phyloP scores from a whole-genome alignment of 352 stramenopile genomes.

The Globisporangium abappressorium region DNA sequence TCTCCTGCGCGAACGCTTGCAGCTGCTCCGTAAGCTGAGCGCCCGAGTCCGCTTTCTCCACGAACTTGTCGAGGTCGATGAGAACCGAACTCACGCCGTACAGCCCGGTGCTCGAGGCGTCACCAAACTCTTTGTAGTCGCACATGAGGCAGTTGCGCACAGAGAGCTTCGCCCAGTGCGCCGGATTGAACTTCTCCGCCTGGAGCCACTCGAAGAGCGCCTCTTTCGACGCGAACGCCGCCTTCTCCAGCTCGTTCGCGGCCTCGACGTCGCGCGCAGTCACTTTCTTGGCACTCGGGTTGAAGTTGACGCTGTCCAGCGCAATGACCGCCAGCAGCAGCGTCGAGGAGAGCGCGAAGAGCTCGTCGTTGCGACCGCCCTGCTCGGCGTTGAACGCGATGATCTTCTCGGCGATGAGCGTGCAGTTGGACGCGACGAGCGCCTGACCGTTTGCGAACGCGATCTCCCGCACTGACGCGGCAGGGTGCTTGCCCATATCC shows the following conservation, averaged over 20 bases:
- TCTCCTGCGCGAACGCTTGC: conserved; percentile 36
- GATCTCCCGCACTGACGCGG: conserved; percentile 44
- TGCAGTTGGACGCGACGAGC: conserved; percentile 72
- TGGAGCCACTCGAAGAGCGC: conserved; percentile 68
- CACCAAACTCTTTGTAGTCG: conserved; percentile 79
- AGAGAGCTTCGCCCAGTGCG: conserved; percentile 60
- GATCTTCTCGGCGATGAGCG: conserved; percentile 71
- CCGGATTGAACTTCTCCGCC: conserved; percentile 59
- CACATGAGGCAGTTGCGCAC: conserved; percentile 65
- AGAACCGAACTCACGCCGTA: conserved; percentile 66
- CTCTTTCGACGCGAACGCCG: conserved; percentile 39
- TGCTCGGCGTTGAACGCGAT: conserved; percentile 14
- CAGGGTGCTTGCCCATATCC: conserved; percentile 48
- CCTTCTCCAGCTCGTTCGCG: conserved; percentile 38
- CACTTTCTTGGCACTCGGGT: conserved; percentile 73
- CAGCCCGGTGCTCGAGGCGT: conserved; percentile 8
- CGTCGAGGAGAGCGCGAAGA: conserved; percentile 49
- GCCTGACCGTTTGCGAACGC: conserved; percentile 67
- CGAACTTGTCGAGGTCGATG: conserved; percentile 50
- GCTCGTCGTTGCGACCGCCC: conserved; percentile 2
- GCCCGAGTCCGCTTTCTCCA: conserved; percentile 34
- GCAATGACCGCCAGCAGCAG: conserved; percentile 78
- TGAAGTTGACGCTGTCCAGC: conserved; percentile 78
- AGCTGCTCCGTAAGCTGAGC: conserved; percentile 30
- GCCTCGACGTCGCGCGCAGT: conserved; percentile 51